These are phyloP conservation scores for Zoysia japonica DNA, from an alignment of 176 grass and related monocot species.

Conservation along the genomic window DNA sequence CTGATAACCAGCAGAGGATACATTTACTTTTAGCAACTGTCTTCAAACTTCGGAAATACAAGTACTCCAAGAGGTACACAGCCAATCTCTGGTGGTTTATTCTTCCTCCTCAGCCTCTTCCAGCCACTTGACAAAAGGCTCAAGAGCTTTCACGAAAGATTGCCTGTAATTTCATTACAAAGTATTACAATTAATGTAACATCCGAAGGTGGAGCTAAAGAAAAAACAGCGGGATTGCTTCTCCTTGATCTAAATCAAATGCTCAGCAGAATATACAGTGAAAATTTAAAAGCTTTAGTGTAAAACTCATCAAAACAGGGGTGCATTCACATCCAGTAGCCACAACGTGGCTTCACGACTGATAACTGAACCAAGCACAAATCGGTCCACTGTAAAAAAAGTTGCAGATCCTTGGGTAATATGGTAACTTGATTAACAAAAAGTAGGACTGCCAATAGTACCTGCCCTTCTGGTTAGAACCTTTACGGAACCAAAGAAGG, in stretches of 20 bases:
- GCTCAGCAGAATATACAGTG: no score
- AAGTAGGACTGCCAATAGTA: slow-evolving; percentile 12
- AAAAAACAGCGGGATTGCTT: no score
- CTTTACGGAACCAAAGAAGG: slow-evolving; percentile 90
- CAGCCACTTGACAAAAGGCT: slow-evolving; percentile 86
- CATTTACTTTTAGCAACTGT: background rate
- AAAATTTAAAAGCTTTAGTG: no score
- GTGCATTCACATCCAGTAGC: no score
- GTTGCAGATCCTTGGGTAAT: background rate
- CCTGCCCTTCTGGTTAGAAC: slow-evolving; percentile 95
- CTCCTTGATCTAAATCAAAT: no score
- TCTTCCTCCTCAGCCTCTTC: slow-evolving; percentile 91
- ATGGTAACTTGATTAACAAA: background rate
- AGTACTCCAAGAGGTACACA: slow-evolving; percentile 9
- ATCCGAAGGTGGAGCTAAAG: no score
- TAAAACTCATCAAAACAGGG: no score
- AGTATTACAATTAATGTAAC: background rate
- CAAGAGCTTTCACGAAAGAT: slow-evolving; percentile 80
- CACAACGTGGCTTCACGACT: no score
- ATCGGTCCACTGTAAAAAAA: background rate
- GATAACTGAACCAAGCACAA: no score
- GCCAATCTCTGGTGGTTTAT: slow-evolving; percentile 11
- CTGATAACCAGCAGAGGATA: slow-evolving; percentile 26
- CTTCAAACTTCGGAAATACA: slow-evolving; percentile 24
- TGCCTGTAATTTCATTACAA: slow-evolving; percentile 47